A percentile compares a stretch with the other conserved stretches of the same genome.
Evolutionary conservation across 768 basidiomycete species (phyloP).

Genomic region (Amanita pseudoporphyria): DNA sequence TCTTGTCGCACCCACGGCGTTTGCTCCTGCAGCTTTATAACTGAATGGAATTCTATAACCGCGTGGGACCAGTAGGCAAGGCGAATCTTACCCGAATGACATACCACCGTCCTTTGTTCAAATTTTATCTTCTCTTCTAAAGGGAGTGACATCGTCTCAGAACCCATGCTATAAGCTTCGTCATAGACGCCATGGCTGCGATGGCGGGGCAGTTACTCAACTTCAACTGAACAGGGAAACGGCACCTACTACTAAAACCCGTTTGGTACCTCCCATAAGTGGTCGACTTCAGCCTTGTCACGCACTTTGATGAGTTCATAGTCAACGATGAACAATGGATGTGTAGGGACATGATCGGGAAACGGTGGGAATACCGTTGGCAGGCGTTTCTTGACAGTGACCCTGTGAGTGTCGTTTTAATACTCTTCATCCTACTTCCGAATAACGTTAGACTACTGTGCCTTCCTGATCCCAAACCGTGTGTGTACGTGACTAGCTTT

Average conservation of each 20-base stretch:
- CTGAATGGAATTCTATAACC: conserved; percentile 14
- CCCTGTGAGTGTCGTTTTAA: neutral
- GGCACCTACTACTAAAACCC: conserved; percentile 48
- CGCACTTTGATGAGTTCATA: conserved; percentile 35
- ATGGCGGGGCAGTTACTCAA: conserved; percentile 12
- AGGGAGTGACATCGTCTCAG: conserved; percentile 42
- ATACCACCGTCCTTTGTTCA: conserved; percentile 42
- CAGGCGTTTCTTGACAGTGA: conserved; percentile 20
- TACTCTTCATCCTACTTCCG: neutral
- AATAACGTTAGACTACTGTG: neutral
- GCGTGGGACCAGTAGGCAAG: conserved; percentile 10
- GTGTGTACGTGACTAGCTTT: neutral
- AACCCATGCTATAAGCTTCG: conserved; percentile 40
- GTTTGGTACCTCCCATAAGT: conserved; percentile 48
- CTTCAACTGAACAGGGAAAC: neutral
- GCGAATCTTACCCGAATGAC: conserved; percentile 24
- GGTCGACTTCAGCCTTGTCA: conserved; percentile 34
- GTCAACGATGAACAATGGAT: conserved; percentile 48
- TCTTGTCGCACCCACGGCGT: conserved; percentile 52
- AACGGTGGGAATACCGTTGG: conserved; percentile 26
- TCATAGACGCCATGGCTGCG: conserved; percentile 45
- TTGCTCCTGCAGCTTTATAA: conserved; percentile 57
- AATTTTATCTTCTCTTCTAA: conserved; percentile 48
- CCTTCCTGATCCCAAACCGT: neutral
- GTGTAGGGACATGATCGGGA: conserved; percentile 45